Evolutionary conservation across 2,329 filamentous ascomycete species (phyloP).

Genomic region (Neofusicoccum sp.): DNA sequence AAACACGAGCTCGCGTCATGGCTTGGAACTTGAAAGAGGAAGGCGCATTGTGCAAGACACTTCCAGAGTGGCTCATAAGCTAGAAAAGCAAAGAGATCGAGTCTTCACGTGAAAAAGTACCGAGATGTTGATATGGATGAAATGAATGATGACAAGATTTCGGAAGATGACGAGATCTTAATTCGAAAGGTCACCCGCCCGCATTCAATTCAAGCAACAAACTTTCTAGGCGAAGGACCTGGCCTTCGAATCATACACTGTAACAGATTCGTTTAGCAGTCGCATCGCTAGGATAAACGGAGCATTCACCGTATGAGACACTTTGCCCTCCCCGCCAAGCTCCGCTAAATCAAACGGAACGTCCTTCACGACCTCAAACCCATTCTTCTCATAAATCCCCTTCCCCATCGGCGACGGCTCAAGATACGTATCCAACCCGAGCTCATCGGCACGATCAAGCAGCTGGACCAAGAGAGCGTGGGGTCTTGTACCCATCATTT

Average conservation of each 20-base stretch:
- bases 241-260: conserved; percentile 6
- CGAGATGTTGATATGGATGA: background rate
- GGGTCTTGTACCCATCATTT: background rate
- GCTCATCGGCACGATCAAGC: conserved; percentile 31
- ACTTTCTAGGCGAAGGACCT: background rate
- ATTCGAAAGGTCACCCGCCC: background rate
- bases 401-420: conserved; percentile 34
- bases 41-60: background rate
- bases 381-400: conserved; percentile 34
- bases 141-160: background rate
- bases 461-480: conserved; percentile 28
- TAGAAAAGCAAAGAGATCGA: background rate
- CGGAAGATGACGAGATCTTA: background rate
- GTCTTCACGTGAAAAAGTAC: background rate
- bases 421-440: conserved; percentile 31
- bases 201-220: background rate
- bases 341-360: conserved; percentile 32
- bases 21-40: background rate
- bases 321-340: conserved; percentile 28
- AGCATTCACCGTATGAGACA: conserved; percentile 32
- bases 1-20: background rate
- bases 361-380: conserved; percentile 29
- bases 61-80: background rate
- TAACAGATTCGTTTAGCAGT: background rate
- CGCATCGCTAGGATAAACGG: background rate